These are phyloP conservation scores for Pyrenochaeta sp. DNA, from an alignment of 2,329 filamentous ascomycete genomes.

Conservation along the genomic window DNA sequence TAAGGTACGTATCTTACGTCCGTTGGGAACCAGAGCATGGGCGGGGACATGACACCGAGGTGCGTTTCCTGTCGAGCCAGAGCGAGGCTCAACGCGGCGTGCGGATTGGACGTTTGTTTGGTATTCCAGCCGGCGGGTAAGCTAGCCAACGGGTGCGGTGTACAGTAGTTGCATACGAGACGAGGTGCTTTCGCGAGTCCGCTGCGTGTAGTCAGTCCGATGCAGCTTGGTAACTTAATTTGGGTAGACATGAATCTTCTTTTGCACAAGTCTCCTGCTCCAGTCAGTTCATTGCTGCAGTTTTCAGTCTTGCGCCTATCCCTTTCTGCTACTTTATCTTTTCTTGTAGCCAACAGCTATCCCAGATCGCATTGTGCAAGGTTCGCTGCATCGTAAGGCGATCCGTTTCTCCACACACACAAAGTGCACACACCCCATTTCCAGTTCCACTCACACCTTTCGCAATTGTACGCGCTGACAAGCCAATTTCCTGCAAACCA, in stretches of 20 bases:
- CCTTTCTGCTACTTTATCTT: background rate
- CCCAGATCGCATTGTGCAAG: background rate
- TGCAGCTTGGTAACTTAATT: background rate
- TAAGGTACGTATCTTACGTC: background rate
- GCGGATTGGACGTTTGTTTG: background rate
- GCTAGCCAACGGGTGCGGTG: slow-evolving; percentile 3
- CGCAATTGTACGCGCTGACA: background rate
- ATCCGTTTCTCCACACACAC: background rate
- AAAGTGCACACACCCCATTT: background rate
- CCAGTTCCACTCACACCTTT: background rate
- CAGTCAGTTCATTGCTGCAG: background rate
- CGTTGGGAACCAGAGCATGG: background rate
- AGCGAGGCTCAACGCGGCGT: background rate
- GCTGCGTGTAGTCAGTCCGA: background rate
- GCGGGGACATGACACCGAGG: background rate
- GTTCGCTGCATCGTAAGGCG: background rate
- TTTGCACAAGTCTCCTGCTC: background rate
- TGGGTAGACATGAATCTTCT: background rate
- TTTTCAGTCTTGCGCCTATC: slow-evolving; percentile 1
- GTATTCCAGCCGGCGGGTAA: background rate
- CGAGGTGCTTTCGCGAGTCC: background rate
- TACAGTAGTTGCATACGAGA: background rate
- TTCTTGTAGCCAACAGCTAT: background rate
- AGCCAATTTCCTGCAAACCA: background rate
- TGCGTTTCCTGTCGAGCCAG: background rate